Evolutionary conservation across 257 asterid species (phyloP), one percentile per base, ranked within the genome.

Genomic region (Jaltomata sinuosa): DNA sequence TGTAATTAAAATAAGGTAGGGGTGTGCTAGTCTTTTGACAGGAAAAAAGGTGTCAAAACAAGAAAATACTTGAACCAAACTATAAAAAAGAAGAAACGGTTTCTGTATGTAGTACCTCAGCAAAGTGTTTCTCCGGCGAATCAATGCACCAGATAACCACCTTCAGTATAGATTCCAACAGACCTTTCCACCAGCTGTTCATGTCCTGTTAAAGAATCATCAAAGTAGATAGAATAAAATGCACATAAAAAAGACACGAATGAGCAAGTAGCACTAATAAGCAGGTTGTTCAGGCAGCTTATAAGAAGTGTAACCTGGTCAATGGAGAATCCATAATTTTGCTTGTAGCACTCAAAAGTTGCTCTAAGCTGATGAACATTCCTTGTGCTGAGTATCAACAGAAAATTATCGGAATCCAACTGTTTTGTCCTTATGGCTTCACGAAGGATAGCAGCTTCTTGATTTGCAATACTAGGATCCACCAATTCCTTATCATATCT

Each of bases 111-210:
- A 25, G 87, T 83, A 94, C 98, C 98, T 90, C 96, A 19, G 98
- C 96, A 84, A 93, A 95, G 92, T 95, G 98, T 80, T 89, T 94
- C 87, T 89, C 94, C 8, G 98, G 98, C 72, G 90, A 54, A 83
- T 87, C 92, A 25, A 93, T 82, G 94, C 98, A 94, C 97, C 93
- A 85, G 90, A 94, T 83, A 65, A 85, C 90, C 69, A 91, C 96
- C 86, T 90, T 91, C 90, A 93, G 34, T 34, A 92, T 57, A 14
- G 91, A 88, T 89, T 92, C 96, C 71, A 89, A 50, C 40, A 84
- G 84, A 85, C 92, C 92, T 83, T 90, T 88, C 16, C 96, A 96
- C 65, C 94, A 86, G 61, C 86, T 86, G 89, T 53, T 54, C 29
- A 95, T 88, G 74, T 92, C 97, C 98, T 94, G 90, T n/a, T 25